phyloP scores from a whole-genome alignment of 495 filamentous ascomycete species.

The Aspergillus leporis region DNA sequence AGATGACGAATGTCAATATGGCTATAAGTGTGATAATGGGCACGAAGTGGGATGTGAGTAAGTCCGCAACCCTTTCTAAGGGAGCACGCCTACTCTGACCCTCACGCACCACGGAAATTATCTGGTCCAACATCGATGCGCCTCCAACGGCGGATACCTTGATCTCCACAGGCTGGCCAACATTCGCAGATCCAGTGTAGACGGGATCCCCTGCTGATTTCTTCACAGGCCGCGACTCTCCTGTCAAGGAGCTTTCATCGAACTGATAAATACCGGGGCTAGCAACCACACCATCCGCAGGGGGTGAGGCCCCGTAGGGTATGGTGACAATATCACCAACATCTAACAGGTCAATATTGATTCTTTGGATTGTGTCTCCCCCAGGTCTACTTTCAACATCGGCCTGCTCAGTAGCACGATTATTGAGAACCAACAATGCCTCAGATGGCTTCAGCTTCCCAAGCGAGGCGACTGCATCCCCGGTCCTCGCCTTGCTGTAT shows the following conservation, averaged over 20 bases:
- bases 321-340: slow-evolving; percentile 78
- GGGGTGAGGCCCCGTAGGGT: slow-evolving; percentile 78
- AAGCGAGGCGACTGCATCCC: slow-evolving; percentile 81
- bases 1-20: slow-evolving; percentile 78
- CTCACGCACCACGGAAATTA: slow-evolving; percentile 86
- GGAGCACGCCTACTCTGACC: slow-evolving; percentile 87
- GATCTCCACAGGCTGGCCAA: slow-evolving; percentile 67
- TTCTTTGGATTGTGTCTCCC: slow-evolving; percentile 34
- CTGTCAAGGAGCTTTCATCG: slow-evolving; percentile 88
- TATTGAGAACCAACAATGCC: slow-evolving; percentile 63
- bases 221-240: slow-evolving; percentile 75
- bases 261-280: slow-evolving; percentile 64
- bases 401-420: not conserved
- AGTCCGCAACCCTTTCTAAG: slow-evolving; percentile 81
- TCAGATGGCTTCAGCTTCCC: slow-evolving; percentile 78
- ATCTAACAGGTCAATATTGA: slow-evolving; percentile 76
- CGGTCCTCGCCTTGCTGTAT: slow-evolving; percentile 89
- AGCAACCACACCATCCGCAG: slow-evolving; percentile 75
- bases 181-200: slow-evolving; percentile 86
- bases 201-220: slow-evolving; percentile 73
- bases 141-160: slow-evolving; percentile 70
- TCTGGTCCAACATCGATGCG: slow-evolving; percentile 87
- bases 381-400: slow-evolving; percentile 6
- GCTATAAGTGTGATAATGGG: slow-evolving; percentile 81
- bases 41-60: slow-evolving; percentile 86